Base-by-base conservation (phyloP, 2,329 filamentous ascomycete genomes). In the Xylaria arbuscula region DNA sequence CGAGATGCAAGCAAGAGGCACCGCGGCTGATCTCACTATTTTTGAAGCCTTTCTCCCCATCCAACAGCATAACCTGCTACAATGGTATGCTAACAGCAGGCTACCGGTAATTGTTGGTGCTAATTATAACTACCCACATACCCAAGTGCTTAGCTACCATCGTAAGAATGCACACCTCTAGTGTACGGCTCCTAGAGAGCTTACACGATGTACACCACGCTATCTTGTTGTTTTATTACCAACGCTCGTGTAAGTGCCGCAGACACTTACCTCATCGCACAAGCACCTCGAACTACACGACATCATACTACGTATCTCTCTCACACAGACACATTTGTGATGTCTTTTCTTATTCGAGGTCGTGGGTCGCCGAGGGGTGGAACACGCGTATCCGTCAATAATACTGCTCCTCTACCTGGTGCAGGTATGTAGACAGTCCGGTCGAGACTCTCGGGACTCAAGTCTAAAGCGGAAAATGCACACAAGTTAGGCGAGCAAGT, bases 391-490 rank as follows among this genome's bases (percentile, higher is more conserved):
- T 56, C 54, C 36, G 10, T 56, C 54, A 15, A 8, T 40, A 42
- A 56, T 40, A 40, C 28, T n/a, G 42, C 22, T 28, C 24, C 17
- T 28, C 19, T 54, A 53, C 50, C 51, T 19, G 28, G 48, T 19
- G 28, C 15, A 32, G 24, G 15, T 34, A 32, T 53, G 24, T 53
- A 32, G 24, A 24, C 6, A 17, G 24, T 34, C 24, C 45, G 45
- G 2, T 19, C 28, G 45, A 59, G 60, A 59, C 53, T 19, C 28
- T 53, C 48, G 56, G 24, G 61, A 53, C 24, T 15, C 7, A 61
- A 65, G 55, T 58, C 66, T 55, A 34, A 68, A 66, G 9, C 13
- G 45, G 66, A 40, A 58, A 66, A 58, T 62, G 51, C 28, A 28
- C 28, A 28, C 28, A n/a, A n/a, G n/a, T 5, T 28, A 28, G 28